Conservation (phyloP, 352 stramenopile species). For the Phytopythium delawarense region DNA sequence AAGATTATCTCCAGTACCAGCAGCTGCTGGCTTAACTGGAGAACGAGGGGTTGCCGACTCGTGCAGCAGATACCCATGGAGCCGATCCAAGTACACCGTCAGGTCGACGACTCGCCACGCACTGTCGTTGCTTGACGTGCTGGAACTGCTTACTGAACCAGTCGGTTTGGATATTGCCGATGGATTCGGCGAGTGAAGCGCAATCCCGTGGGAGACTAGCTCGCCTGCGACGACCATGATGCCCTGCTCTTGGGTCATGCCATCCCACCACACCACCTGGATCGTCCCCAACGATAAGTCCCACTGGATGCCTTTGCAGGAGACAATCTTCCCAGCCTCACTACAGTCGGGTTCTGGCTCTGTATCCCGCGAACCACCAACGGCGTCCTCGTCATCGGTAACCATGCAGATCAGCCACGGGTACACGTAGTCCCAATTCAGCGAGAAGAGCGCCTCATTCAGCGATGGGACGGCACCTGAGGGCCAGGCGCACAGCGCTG, state of each 20-base stretch:
- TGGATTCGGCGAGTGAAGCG: slow-evolving; percentile 5
- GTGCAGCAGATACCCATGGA: slow-evolving; percentile 52
- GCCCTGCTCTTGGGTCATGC: slow-evolving; percentile 40
- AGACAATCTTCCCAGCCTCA: slow-evolving; percentile 5
- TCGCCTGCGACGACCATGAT: slow-evolving; percentile 50
- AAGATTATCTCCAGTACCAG: slow-evolving; percentile 7
- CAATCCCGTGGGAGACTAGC: slow-evolving; percentile 49
- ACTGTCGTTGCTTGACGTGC: background rate
- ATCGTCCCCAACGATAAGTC: slow-evolving; percentile 52
- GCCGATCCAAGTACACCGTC: slow-evolving; percentile 54
- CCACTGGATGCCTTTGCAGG: slow-evolving; percentile 57
- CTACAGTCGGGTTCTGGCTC: slow-evolving; percentile 1
- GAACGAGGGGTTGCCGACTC: slow-evolving; percentile 8
- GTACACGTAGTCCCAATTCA: slow-evolving; percentile 76
- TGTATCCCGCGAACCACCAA: background rate
- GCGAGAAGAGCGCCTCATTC: slow-evolving; percentile 40
- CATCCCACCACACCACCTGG: slow-evolving; percentile 70
- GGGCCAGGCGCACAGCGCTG: slow-evolving; percentile 2
- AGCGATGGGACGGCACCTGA: slow-evolving; percentile 32
- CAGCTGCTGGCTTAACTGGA: slow-evolving; percentile 4
- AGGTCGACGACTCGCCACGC: slow-evolving; percentile 50
- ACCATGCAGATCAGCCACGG: slow-evolving; percentile 49
- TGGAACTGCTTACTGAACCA: background rate
- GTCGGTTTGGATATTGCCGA: background rate
- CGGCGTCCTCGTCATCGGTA: slow-evolving; percentile 35